These are phyloP conservation scores for Solanum hybrid DNA, from an alignment of 305 asterid species.

Conservation along the genomic window DNA sequence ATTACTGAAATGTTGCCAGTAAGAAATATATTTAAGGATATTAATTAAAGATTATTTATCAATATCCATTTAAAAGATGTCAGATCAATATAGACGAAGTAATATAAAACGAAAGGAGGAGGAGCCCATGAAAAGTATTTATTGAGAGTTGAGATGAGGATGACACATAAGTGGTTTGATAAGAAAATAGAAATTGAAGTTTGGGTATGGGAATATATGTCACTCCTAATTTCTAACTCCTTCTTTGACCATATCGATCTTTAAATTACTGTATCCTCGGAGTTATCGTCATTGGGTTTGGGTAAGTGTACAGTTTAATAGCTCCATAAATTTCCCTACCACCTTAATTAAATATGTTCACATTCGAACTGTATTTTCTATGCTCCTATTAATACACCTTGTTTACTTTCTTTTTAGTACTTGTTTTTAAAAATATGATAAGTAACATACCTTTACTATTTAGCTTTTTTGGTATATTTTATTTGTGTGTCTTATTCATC, in stretches of 20 bases:
- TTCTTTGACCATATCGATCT: not conserved
- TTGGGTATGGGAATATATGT: not conserved
- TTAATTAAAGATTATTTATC: not conserved
- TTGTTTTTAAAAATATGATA: too few relatives aligned
- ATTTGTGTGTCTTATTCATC: not conserved
- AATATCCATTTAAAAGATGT: not conserved
- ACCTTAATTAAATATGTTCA: too few relatives aligned
- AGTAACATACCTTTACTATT: not conserved
- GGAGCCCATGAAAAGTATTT: not conserved
- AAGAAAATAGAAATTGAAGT: not conserved
- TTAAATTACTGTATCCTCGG: not conserved
- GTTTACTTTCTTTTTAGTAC: too few relatives aligned
- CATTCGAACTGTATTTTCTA: too few relatives aligned
- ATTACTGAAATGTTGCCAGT: not conserved
- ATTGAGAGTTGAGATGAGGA: not conserved
- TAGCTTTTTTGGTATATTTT: not conserved
- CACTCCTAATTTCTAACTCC: conserved; percentile 1
- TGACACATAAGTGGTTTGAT: not conserved
- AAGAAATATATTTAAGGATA: not conserved
- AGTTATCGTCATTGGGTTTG: not conserved
- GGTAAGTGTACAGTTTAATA: not conserved
- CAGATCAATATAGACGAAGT: not conserved
- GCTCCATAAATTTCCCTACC: too few relatives aligned
- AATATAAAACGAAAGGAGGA: not conserved
- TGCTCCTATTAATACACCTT: too few relatives aligned